Evolutionary conservation across 805 yeast genomes (phyloP), one percentile per base, ranked within the genome.

Genomic region (Metschnikowia anglica): DNA sequence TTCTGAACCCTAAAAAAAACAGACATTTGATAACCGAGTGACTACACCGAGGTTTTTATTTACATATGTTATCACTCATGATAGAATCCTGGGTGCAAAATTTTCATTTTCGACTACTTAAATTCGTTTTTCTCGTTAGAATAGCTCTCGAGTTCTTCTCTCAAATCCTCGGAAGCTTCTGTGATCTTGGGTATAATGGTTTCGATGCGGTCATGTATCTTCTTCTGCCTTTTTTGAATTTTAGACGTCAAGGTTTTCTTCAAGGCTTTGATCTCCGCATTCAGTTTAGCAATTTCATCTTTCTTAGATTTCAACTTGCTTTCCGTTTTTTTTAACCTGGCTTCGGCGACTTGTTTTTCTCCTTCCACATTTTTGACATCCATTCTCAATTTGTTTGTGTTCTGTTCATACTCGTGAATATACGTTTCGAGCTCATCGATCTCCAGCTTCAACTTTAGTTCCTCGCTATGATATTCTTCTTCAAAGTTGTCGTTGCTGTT

Each of bases 141-240:
- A 13, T 12, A 39, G 34, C 43, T 17, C 27, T 36, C 34, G n/a
- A 41, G 36, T 30, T 48, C 49, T 11, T 37, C 36, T n/a, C 26
- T 34, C 24, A 65, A 48, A 10, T 49, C 42, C 12, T 51, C 50
- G 6, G 59, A 57, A 17, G 63, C 63, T 16, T 53, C 48, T 28
- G 51, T 47, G 12, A 70, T 55, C 28, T 48, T 56, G 7, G 70
- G 72, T 27, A 70, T 48, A 17, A 70, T 63, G 17, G 56, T 41
- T 30, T 69, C 72, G 41, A 62, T 63, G 37, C 63, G 61, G 19
- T 70, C 74, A 29, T 62, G 60, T 10, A 63, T 51, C 26, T 49
- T 53, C 18, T 51, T 58, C 10, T 56, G 56, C 41, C 59, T 55
- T 46, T 56, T 61, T 29, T 53, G 53, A 23, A 68, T 47, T 46